Conservation (phyloP, 2,329 filamentous ascomycete species). For the Aureobasidium subglaciale region DNA sequence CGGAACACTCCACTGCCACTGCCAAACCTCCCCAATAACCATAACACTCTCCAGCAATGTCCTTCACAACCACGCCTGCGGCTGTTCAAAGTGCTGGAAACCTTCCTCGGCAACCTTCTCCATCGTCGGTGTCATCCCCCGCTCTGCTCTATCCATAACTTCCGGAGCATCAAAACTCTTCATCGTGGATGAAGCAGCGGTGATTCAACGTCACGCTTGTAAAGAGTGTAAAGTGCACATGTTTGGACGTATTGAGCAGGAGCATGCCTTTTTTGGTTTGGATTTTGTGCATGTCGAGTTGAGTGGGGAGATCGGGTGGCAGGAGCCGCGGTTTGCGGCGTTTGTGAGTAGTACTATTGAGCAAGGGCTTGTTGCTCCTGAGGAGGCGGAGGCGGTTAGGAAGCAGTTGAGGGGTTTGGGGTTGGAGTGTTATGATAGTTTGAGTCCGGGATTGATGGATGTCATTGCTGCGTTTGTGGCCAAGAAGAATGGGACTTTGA, state of each 20-base stretch:
- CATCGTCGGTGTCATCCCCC: slow-evolving; percentile 55
- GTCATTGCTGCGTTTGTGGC: slow-evolving; percentile 18
- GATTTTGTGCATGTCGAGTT: slow-evolving; percentile 63
- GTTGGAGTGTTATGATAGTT: slow-evolving; percentile 55
- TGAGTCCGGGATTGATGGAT: slow-evolving; percentile 59
- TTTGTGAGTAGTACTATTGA: slow-evolving; percentile 64
- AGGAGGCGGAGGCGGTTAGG: slow-evolving; percentile 50
- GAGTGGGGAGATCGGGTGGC: slow-evolving; percentile 55
- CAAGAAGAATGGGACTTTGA: slow-evolving; percentile 10
- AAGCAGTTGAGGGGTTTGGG: slow-evolving; percentile 47
- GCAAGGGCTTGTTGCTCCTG: slow-evolving; percentile 52
- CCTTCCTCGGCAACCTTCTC: slow-evolving; percentile 57
- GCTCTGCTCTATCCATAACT: slow-evolving; percentile 48
- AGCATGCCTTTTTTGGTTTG: slow-evolving; percentile 61
- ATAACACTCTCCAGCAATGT: slow-evolving; percentile 53
- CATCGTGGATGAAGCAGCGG: slow-evolving; percentile 49
- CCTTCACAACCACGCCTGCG: slow-evolving; percentile 63
- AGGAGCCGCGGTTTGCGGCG: slow-evolving; percentile 63
- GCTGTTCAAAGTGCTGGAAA: slow-evolving; percentile 68
- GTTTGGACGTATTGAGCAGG: slow-evolving; percentile 57
- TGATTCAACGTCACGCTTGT: slow-evolving; percentile 57
- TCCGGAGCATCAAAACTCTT: slow-evolving; percentile 52
- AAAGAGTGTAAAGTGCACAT: slow-evolving; percentile 54
- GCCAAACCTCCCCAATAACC: slow-evolving; percentile 48
- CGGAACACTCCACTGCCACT: slow-evolving; percentile 57